Evolutionary conservation across 306 rosid genomes (phyloP), one percentile per base, ranked within the genome.

Genomic region (Dryas octopetala): DNA sequence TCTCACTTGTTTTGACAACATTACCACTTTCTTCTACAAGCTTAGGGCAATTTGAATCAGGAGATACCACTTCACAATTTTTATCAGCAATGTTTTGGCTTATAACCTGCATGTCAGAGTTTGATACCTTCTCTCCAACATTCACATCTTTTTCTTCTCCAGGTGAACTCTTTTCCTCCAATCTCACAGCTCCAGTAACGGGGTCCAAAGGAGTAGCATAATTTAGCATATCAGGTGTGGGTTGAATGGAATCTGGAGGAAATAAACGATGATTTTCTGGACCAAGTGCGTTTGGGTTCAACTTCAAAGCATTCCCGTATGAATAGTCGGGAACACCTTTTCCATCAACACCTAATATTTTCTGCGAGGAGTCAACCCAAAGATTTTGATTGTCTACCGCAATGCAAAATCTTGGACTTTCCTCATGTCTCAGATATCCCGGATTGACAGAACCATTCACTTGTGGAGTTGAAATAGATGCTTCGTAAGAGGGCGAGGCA

Each of bases 291-390:
- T 64, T 74, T 15, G 86, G 79, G 66, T 76, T 92, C 54, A 87
- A 70, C 73, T 82, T 88, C 45, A 83, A 78, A 77, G 85, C 82
- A 62, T 80, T 89, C 58, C 87, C 78, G 80, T 64, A 78, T 6
- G 89, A 83, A 75, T 80, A 83, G 71, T 92, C 98, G 6, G 80
- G 77, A 82, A 81, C 71, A 62, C 86, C 69, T 66, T 81, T 55
- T 59, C 91, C 92, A 23, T 92, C 97, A 51, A 81, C 76, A 55
- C 91, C 92, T 51, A 88, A 51, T 52, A 82, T 62, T 78, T 84
- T 89, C 68, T 80, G 89, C n/a, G 96, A 77, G 65, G 96, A 86
- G 17, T 96, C 99, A 71, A 80, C 83, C 91, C 89, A 76, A 51
- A 73, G 84, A 86, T 68, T 88, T 83, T 82, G 97, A 83, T 80